Conservation (phyloP, 345 rosid species). For the Mercurialis annua region DNA sequence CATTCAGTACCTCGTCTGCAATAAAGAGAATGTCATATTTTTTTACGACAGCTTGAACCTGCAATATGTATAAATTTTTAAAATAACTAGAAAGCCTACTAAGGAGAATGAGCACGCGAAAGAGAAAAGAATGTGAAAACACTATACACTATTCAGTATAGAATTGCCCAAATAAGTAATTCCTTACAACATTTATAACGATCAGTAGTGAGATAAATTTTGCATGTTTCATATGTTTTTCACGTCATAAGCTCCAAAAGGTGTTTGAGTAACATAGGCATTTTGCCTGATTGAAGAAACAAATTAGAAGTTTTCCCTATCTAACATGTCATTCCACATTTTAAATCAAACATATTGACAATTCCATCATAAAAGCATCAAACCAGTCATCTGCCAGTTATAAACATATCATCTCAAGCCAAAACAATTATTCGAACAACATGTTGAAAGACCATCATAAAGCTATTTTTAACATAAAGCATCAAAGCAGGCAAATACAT, state of each 20-base stretch:
- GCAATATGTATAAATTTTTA: conserved; percentile 14
- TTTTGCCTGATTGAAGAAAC: not conserved
- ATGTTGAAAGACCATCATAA: not conserved
- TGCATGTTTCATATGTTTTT: too few species aligned
- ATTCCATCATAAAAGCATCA: too few species aligned
- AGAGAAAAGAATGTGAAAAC: not conserved
- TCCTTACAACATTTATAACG: not conserved
- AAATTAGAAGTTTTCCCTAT: too few species aligned
- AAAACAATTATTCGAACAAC: not conserved
- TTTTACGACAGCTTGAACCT: conserved; percentile 90
- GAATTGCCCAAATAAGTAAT: not conserved
- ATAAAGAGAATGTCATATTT: conserved; percentile 84
- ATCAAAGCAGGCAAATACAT: not conserved
- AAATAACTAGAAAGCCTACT: not conserved
- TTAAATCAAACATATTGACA: too few species aligned
- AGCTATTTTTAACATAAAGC: not conserved
- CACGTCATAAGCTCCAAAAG: too few species aligned
- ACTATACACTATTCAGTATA: too few species aligned
- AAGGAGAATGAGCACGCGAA: not conserved
- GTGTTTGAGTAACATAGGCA: not conserved
- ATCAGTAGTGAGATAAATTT: not conserved
- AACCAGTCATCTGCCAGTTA: not conserved
- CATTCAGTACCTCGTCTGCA: conserved; percentile 76
- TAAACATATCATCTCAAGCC: not conserved
- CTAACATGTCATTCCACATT: too few species aligned